phyloP scores from a whole-genome alignment of 2,329 filamentous ascomycete species.

The Phyllachora maydis region DNA sequence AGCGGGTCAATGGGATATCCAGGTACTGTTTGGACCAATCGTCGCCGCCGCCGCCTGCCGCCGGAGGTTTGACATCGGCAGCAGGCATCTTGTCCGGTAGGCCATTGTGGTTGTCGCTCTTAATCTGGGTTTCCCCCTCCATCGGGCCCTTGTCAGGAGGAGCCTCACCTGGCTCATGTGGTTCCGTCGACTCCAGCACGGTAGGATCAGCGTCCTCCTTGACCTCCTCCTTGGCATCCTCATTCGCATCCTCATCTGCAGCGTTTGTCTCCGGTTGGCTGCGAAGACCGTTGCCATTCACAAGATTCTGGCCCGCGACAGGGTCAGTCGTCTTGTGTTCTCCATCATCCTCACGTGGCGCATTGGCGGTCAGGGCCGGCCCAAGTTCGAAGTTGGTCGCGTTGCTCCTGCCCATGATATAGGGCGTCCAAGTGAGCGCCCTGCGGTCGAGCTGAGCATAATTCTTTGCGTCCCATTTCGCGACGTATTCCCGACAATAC shows the following conservation, averaged over 20 bases:
- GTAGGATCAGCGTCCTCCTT: constrained; percentile 6
- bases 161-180: too few species aligned
- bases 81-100: constrained; percentile 4
- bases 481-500: constrained; percentile 74
- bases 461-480: constrained; percentile 73
- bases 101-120: constrained; percentile 5
- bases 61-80: constrained; percentile 5
- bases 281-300: constrained; percentile 11
- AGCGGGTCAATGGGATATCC: constrained; percentile 47
- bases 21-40: constrained; percentile 27
- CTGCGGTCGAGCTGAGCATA: constrained; percentile 71
- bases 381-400: constrained; percentile 68
- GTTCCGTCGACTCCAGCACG: constrained; percentile 18
- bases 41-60: constrained; percentile 8
- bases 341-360: constrained; percentile 60
- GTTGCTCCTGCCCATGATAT: constrained; percentile 80
- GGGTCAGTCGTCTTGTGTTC: constrained; percentile 16
- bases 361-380: constrained; percentile 66
- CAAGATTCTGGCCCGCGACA: constrained; percentile 10
- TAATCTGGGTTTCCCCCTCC: constrained; percentile 6
- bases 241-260: too few species aligned
- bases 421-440: constrained; percentile 83
- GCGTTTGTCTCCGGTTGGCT: constrained; percentile 7
- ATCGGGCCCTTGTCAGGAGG: too few species aligned
- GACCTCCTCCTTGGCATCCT: constrained; percentile 10